Conservation (phyloP, 1,284 basidiomycete genomes). For the Boletus holoroseus region DNA sequence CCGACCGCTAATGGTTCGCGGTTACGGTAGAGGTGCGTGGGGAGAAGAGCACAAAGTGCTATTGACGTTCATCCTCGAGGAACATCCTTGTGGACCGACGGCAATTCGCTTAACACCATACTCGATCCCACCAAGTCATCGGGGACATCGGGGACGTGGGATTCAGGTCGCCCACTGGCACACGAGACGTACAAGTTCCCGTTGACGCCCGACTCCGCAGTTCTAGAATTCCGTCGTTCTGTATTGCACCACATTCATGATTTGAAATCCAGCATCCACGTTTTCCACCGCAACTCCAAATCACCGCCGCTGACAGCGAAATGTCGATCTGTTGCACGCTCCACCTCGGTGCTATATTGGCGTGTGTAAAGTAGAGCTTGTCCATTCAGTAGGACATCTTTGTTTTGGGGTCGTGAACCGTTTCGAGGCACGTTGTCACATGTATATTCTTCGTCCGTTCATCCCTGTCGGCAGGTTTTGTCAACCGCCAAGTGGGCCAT, state of each 20-base stretch:
- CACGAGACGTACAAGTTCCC: not conserved
- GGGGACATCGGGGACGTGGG: not conserved
- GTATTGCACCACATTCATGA: not conserved
- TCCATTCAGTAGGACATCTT: not conserved
- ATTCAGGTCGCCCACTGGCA: not conserved
- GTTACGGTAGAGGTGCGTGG: not conserved
- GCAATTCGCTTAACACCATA: not conserved
- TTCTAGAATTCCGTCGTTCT: not conserved
- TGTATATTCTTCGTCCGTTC: not conserved
- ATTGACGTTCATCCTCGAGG: not conserved
- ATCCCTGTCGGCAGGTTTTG: constrained; percentile 6
- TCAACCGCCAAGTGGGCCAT: constrained; percentile 42
- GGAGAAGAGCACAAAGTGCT: not conserved
- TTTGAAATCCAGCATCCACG: not conserved
- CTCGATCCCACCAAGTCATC: not conserved
- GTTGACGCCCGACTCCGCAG: not conserved
- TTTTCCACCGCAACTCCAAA: not conserved
- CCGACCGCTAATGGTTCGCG: not conserved
- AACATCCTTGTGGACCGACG: not conserved
- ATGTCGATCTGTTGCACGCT: not conserved
- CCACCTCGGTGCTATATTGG: not conserved
- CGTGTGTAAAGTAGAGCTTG: not conserved
- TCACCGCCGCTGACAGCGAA: not conserved
- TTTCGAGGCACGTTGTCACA: not conserved
- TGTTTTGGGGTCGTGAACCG: not conserved